A percentile compares a stretch with the other conserved stretches of the same genome.
phyloP scores from a whole-genome alignment of 805 yeast genomes.

The Metschnikowia shivogae region DNA sequence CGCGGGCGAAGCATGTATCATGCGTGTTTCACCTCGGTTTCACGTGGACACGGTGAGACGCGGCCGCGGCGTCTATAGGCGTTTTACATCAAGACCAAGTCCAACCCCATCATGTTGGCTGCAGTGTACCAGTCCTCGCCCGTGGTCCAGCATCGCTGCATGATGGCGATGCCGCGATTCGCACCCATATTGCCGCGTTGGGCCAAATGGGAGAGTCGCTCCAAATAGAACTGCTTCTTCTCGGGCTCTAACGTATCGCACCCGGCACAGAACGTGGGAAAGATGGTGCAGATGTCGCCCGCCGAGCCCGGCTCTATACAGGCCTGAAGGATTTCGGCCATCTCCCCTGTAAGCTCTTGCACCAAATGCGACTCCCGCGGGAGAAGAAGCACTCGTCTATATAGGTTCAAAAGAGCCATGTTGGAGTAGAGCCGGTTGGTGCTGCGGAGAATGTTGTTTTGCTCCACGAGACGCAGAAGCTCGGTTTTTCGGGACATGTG shows the following conservation, averaged over 20 bases:
- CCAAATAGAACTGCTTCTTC: conserved; percentile 32
- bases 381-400: conserved; percentile 49
- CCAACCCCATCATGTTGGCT: conserved; percentile 38
- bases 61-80: no score
- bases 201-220: conserved; percentile 40
- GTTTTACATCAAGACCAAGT: conserved; percentile 41
- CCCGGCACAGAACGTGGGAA: conserved; percentile 55
- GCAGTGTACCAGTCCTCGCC: conserved; percentile 51
- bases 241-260: conserved; percentile 46
- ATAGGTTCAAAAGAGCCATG: conserved; percentile 53
- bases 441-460: conserved; percentile 36
- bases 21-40: no score
- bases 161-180: conserved; percentile 42
- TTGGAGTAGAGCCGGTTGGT: conserved; percentile 52
- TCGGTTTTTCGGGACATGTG: conserved; percentile 4
- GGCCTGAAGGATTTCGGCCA: conserved; percentile 32
- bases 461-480: conserved; percentile 22
- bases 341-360: conserved; percentile 43
- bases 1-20: no score
- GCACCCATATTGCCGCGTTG: conserved; percentile 43
- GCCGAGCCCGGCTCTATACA: conserved; percentile 44
- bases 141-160: conserved; percentile 51
- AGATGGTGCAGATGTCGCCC: conserved; percentile 52
- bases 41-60: background rate
- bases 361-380: conserved; percentile 45